A percentile compares a stretch with the other conserved stretches of the same genome.
Conservation (phyloP, 2,329 filamentous ascomycete genomes). For the Albifimbria verrucaria region DNA sequence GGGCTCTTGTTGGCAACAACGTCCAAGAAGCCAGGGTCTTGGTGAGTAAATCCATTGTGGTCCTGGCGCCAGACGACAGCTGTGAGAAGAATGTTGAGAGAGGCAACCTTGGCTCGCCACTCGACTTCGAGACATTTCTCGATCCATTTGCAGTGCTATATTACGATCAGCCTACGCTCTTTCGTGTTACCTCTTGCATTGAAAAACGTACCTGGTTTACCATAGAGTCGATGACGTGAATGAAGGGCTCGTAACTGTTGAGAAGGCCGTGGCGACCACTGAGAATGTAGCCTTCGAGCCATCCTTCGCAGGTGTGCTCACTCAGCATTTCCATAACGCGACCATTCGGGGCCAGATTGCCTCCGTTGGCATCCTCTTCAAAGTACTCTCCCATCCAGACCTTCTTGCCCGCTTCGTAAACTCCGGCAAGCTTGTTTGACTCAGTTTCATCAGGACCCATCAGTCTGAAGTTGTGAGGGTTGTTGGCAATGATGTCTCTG, state of each 20-base stretch:
- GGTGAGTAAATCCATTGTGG: conserved; percentile 81
- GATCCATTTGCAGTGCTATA: conserved; percentile 74
- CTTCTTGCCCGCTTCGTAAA: conserved; percentile 74
- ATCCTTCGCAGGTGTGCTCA: conserved; percentile 76
- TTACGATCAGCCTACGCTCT: no score
- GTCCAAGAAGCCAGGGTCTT: conserved; percentile 77
- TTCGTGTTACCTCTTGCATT: no score
- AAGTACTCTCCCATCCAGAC: conserved; percentile 79
- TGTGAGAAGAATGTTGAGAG: conserved; percentile 76
- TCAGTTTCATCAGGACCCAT: conserved; percentile 80
- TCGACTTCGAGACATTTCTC: conserved; percentile 78
- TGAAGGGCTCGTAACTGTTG: conserved; percentile 81
- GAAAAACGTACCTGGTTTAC: conserved; percentile 61
- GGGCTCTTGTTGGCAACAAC: conserved; percentile 78
- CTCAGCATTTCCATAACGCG: conserved; percentile 83
- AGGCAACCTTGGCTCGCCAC: conserved; percentile 71
- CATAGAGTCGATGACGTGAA: conserved; percentile 82
- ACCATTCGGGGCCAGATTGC: conserved; percentile 65
- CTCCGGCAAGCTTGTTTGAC: conserved; percentile 70
- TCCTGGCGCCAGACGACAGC: conserved; percentile 80
- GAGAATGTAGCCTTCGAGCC: conserved; percentile 76
- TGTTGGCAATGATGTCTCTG: conserved; percentile 62
- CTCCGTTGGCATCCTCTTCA: conserved; percentile 70
- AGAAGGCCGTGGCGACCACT: conserved; percentile 73
- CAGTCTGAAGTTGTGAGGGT: conserved; percentile 67